Evolutionary conservation across 2,329 filamentous ascomycete species (phyloP), one percentile per base, ranked within the genome.

Genomic region (Penicillium thymicola): DNA sequence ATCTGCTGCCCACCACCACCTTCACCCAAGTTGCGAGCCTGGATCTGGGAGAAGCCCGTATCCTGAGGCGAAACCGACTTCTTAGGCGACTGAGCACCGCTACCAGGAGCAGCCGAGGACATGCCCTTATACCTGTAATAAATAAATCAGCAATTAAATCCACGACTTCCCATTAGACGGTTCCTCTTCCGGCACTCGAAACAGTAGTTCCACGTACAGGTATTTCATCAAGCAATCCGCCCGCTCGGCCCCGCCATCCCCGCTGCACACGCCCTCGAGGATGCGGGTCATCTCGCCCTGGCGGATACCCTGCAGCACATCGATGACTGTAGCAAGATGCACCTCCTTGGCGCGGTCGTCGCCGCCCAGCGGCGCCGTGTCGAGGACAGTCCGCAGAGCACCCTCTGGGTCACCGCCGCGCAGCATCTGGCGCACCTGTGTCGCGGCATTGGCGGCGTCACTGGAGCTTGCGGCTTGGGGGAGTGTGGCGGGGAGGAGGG

Each of bases 201-300:
- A 51, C 2, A 23, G n/a, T 42, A 28, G 8, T 42, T 40, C 16
- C 46, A 81, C 89, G 70, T 85, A 97, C 86, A 97, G 81, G 78
- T 97, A 99, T 80, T 99, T 99, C 90, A 96, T 96, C 74, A 99
- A 79, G 50, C 93, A 91, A 75, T 99, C 94, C 65, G 96, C 79
- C 59, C 89, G 83, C 76, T 97, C 94, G 59, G 85, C 85, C 28
- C 94, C 94, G 59, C 89, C 89, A 49, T 89, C 85, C 11, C 87
- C 86, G 58, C 79, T 80, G 77, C 94, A 92, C 69, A 97, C 89
- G 56, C 87, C 85, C 76, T 88, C 86, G 65, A 99, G 80, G 69
- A 97, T 86, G 14, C 90, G 89, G 62, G 87, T 91, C 90, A 97
- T 97, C 67, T 99, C 94, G 67, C 89, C 89, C 70, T 94, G 92